Conservation (phyloP, 106 monocot species). For the Alisma plantagoaquatica region DNA sequence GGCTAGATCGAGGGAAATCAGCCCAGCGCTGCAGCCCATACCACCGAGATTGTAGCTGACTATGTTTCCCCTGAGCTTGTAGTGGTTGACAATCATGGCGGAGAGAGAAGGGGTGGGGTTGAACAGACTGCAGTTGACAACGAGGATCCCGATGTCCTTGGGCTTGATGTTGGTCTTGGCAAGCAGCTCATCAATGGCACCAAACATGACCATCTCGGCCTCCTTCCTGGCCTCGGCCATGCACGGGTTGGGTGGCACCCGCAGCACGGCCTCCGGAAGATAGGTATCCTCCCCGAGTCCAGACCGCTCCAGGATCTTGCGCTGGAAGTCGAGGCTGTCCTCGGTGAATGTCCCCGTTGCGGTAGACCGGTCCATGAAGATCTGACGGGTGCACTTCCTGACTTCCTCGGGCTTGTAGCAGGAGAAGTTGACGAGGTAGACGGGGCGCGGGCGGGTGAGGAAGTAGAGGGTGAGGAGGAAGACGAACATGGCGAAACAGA, state of each 20-base stretch:
- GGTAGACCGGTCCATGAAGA: constrained; percentile 7
- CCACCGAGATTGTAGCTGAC: constrained; percentile 16
- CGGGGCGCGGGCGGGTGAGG: constrained; percentile 17
- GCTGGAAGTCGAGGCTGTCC: constrained; percentile 14
- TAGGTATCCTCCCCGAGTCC: constrained; percentile 16
- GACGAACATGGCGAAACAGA: constrained; percentile 16
- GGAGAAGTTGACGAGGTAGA: constrained; percentile 17
- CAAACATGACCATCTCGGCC: constrained; percentile 17
- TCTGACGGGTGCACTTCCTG: constrained; percentile 8
- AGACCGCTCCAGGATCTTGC: constrained; percentile 15
- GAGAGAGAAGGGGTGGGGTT: constrained; percentile 18
- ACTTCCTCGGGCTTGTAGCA: constrained; percentile 18
- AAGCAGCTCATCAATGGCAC: constrained; percentile 14
- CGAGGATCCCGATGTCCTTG: constrained; percentile 13
- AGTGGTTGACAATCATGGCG: constrained; percentile 17
- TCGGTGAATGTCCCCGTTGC: constrained; percentile 9
- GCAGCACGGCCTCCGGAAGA: constrained; percentile 12
- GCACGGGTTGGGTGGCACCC: constrained; percentile 10
- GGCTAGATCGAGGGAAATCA: too few species aligned
- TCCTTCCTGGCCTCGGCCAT: constrained; percentile 21
- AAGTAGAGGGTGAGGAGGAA: constrained; percentile 18
- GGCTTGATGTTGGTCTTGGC: constrained; percentile 10
- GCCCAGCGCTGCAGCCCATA: constrained; percentile 18
- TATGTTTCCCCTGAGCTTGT: constrained; percentile 19
- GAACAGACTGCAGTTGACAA: constrained; percentile 20